Evolutionary conservation across 345 rosid species (phyloP).

Genomic region (Dipteronia dyeriana): DNA sequence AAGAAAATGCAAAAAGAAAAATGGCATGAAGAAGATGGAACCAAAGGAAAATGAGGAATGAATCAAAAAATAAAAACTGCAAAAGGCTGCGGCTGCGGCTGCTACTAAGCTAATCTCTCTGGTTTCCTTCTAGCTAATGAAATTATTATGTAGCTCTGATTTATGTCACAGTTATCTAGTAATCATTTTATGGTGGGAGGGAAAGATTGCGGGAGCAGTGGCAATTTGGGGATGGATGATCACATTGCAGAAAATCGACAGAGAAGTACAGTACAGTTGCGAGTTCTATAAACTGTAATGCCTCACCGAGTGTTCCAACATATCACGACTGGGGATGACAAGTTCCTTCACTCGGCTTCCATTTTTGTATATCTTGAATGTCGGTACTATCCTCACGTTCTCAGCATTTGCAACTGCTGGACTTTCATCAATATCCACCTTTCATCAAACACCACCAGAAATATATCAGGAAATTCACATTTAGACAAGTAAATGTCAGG

Average conservation of each 20-base stretch:
- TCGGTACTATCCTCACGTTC: constrained; percentile 86
- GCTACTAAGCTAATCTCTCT: constrained; percentile 52
- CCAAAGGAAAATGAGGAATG: constrained; percentile 61
- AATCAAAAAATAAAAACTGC: constrained; percentile 58
- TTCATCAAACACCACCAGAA: constrained; percentile 15
- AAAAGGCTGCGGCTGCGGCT: constrained; percentile 12
- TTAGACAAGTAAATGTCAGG: not conserved
- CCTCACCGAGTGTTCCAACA: constrained; percentile 92
- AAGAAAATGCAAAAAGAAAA: not conserved
- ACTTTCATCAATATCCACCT: constrained; percentile 79
- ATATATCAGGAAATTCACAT: constrained; percentile 10
- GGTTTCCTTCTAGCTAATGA: constrained; percentile 40
- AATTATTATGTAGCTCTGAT: constrained; percentile 42
- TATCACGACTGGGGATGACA: constrained; percentile 82
- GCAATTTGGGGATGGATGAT: constrained; percentile 27
- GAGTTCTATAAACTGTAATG: constrained; percentile 79
- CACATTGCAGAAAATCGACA: constrained; percentile 22
- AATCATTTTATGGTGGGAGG: constrained; percentile 35
- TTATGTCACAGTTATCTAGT: constrained; percentile 55
- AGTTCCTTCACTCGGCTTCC: constrained; percentile 87
- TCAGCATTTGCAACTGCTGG: constrained; percentile 60
- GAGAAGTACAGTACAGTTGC: constrained; percentile 26
- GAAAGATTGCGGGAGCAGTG: constrained; percentile 29
- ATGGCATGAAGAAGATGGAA: constrained; percentile 33
- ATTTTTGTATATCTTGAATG: constrained; percentile 92